Evolutionary conservation across 139 green algal species (phyloP).

Genomic region (Micromonas pusilla): DNA sequence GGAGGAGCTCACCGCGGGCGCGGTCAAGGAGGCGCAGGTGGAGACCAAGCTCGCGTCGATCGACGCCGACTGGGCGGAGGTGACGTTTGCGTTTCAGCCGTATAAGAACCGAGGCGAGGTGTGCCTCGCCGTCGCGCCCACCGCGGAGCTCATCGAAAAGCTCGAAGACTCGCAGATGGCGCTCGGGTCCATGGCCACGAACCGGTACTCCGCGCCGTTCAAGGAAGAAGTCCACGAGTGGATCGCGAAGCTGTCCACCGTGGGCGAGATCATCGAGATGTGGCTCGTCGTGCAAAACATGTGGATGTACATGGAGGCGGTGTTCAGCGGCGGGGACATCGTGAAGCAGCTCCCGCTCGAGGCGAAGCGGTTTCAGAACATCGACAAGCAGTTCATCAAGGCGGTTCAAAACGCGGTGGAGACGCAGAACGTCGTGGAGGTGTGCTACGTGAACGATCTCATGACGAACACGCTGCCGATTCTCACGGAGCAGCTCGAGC

Average conservation of each 20-base stretch:
- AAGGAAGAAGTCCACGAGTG: constrained; percentile 61
- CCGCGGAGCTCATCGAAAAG: constrained; percentile 68
- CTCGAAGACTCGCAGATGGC: constrained; percentile 79
- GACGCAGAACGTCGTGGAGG: constrained; percentile 65
- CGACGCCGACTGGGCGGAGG: constrained; percentile 66
- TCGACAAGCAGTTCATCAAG: constrained; percentile 69
- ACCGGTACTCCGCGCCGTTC: constrained; percentile 68
- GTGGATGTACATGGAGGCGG: constrained; percentile 79
- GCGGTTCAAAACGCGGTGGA: constrained; percentile 66
- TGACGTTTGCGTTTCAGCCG: constrained; percentile 67
- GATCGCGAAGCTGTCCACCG: constrained; percentile 68
- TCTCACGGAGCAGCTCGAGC: constrained; percentile 61
- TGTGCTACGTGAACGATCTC: constrained; percentile 55
- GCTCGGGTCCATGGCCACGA: constrained; percentile 79
- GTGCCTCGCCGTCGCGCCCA: constrained; percentile 57
- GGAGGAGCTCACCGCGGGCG: constrained; percentile 56
- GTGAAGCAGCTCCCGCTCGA: constrained; percentile 69
- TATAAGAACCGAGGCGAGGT: constrained; percentile 59
- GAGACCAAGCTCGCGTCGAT: constrained; percentile 78
- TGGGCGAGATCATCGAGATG: constrained; percentile 72
- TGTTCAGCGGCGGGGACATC: constrained; percentile 80
- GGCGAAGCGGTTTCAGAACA: constrained; percentile 71
- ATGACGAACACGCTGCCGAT: constrained; percentile 47
- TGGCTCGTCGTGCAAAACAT: constrained; percentile 69
- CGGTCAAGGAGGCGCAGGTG: constrained; percentile 79